Evolutionary conservation across 441 rosid species (phyloP).

Genomic region (Euphorbia schlechtendalii): DNA sequence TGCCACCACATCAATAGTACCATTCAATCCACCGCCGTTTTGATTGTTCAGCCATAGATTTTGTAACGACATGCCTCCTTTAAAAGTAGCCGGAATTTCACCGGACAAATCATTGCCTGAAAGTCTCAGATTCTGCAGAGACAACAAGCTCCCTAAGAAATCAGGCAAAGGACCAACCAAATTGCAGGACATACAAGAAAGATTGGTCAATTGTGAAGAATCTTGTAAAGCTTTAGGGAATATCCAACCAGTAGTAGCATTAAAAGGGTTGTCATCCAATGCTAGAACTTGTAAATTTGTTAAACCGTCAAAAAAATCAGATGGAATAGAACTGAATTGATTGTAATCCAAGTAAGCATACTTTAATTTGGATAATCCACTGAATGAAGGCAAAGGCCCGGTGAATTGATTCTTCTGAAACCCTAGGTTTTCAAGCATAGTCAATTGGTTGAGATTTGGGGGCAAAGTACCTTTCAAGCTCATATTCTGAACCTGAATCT

Average conservation of each 20-base stretch:
- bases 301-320: constrained; percentile 50
- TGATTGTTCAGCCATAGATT: constrained; percentile 62
- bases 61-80: constrained; percentile 32
- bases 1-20: constrained; percentile 49
- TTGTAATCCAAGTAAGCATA: constrained; percentile 51
- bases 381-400: constrained; percentile 53
- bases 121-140: constrained; percentile 44
- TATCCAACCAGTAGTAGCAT: constrained; percentile 53
- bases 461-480: constrained; percentile 60
- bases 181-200: constrained; percentile 56
- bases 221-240: constrained; percentile 38
- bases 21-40: constrained; percentile 35
- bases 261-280: constrained; percentile 52
- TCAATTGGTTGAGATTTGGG: constrained; percentile 44
- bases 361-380: constrained; percentile 41
- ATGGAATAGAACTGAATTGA: constrained; percentile 51
- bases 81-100: constrained; percentile 43
- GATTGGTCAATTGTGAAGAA: constrained; percentile 51
- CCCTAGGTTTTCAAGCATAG: constrained; percentile 44
- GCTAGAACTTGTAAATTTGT: constrained; percentile 47
- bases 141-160: constrained; percentile 46
- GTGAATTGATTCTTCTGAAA: constrained; percentile 52
- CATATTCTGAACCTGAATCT: constrained; percentile 52
- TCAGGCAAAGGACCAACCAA: constrained; percentile 56
- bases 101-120: constrained; percentile 50